phyloP scores from a whole-genome alignment of 2,329 filamentous ascomycete species.

The Sporothrix euskadiensis region DNA sequence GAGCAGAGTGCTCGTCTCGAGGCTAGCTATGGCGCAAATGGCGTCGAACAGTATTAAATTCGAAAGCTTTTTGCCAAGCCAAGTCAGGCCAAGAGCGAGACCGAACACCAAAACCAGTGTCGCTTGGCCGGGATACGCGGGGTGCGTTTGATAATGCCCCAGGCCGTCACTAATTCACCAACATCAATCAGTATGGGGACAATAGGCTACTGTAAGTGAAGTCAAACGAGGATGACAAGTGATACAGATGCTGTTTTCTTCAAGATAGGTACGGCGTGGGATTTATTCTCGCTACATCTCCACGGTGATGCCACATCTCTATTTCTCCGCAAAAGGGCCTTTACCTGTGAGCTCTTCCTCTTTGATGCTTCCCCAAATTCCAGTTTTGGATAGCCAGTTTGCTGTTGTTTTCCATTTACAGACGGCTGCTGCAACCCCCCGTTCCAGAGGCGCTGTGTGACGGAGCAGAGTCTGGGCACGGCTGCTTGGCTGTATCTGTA shows the following conservation, averaged over 20 bases:
- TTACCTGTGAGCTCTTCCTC: not conserved
- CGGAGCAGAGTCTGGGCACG: not conserved
- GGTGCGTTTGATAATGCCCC: not conserved
- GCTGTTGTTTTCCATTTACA: not conserved
- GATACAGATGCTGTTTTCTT: not conserved
- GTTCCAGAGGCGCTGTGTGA: not conserved
- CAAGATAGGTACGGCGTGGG: not conserved
- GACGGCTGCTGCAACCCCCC: not conserved
- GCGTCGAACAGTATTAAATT: not conserved
- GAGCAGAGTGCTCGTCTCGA: not conserved
- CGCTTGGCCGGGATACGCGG: constrained; percentile 8
- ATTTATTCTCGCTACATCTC: not conserved
- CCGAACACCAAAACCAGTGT: not conserved
- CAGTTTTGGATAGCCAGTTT: not conserved
- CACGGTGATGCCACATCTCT: not conserved
- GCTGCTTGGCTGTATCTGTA: not conserved
- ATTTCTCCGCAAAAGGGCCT: constrained; percentile 21
- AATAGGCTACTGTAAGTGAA: not conserved
- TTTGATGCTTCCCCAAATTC: not conserved
- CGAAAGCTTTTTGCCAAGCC: not conserved
- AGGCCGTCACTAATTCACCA: not conserved
- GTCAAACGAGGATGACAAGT: constrained; percentile 9
- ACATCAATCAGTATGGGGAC: not conserved
- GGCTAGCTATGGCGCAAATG: not conserved
- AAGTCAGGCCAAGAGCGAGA: not conserved